Evolutionary conservation across 805 yeast genomes (phyloP).

Genomic region (Candida caryicola): DNA sequence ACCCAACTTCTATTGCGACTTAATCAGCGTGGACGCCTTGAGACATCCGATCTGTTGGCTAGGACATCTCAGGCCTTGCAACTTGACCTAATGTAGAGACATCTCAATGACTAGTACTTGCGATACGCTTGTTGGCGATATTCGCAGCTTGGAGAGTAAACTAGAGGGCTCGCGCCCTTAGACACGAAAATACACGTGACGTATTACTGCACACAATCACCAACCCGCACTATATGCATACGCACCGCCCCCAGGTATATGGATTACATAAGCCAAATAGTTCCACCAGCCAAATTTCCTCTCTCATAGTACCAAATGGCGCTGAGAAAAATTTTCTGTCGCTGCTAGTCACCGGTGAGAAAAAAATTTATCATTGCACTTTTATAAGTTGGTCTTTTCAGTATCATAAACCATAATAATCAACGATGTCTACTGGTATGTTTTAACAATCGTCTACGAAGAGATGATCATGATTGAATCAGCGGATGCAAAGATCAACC

Average conservation of each 20-base stretch:
- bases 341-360: constrained; percentile 4
- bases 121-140: too few relatives aligned
- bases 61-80: too few relatives aligned
- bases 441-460: constrained; percentile 1
- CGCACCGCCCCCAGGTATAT: too few relatives aligned
- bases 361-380: constrained; percentile 9
- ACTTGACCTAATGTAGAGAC: too few relatives aligned
- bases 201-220: neutral
- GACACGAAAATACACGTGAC: neutral
- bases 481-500: neutral
- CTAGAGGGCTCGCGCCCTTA: too few relatives aligned
- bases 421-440: constrained; percentile 19
- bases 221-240: neutral
- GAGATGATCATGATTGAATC: neutral
- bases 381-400: constrained; percentile 8
- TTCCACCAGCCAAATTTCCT: neutral
- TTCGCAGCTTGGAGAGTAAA: too few relatives aligned
- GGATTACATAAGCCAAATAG: neutral
- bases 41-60: too few relatives aligned
- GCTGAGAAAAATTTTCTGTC: constrained; percentile 6
- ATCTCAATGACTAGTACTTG: too few relatives aligned
- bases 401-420: constrained; percentile 12
- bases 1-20: too few relatives aligned
- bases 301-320: neutral
- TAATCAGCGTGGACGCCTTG: too few relatives aligned